phyloP scores from a whole-genome alignment of 352 stramenopile genomes.

The Phytophthora fragariae region DNA sequence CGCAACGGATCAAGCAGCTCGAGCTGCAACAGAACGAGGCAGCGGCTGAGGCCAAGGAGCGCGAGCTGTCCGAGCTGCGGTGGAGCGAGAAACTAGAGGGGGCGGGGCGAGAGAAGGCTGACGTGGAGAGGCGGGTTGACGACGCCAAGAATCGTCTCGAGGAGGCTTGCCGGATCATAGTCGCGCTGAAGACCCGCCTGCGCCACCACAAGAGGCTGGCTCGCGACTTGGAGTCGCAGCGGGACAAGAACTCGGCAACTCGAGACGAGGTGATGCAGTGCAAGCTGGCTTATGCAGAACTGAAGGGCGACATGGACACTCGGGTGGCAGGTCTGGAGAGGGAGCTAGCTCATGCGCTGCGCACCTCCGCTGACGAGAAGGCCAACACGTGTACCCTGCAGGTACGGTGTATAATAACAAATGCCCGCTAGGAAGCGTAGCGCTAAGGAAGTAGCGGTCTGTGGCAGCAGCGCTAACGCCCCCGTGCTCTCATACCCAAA shows the following conservation, averaged over 20 bases:
- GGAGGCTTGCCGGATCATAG: slow-evolving; percentile 55
- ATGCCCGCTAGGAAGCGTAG: too few species aligned
- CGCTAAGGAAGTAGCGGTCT: neutral
- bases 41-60: slow-evolving; percentile 34
- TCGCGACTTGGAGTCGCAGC: slow-evolving; percentile 21
- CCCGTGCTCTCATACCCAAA: slow-evolving; percentile 2
- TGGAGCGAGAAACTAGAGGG: slow-evolving; percentile 16
- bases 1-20: slow-evolving; percentile 47
- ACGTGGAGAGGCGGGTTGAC: slow-evolving; percentile 29
- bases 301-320: slow-evolving; percentile 38
- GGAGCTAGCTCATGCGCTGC: slow-evolving; percentile 32
- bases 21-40: slow-evolving; percentile 43
- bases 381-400: slow-evolving; percentile 21
- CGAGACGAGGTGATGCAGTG: slow-evolving; percentile 36
- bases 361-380: slow-evolving; percentile 22
- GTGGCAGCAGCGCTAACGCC: neutral
- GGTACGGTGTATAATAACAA: slow-evolving; percentile 17
- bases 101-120: slow-evolving; percentile 14
- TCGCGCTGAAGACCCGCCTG: slow-evolving; percentile 50
- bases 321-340: slow-evolving; percentile 36
- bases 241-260: slow-evolving; percentile 20
- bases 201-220: slow-evolving; percentile 28
- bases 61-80: slow-evolving; percentile 27
- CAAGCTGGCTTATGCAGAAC: slow-evolving; percentile 33
- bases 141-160: slow-evolving; percentile 31